Conservation (phyloP, 768 basidiomycete species). For the Boletus tylopilopsis region DNA sequence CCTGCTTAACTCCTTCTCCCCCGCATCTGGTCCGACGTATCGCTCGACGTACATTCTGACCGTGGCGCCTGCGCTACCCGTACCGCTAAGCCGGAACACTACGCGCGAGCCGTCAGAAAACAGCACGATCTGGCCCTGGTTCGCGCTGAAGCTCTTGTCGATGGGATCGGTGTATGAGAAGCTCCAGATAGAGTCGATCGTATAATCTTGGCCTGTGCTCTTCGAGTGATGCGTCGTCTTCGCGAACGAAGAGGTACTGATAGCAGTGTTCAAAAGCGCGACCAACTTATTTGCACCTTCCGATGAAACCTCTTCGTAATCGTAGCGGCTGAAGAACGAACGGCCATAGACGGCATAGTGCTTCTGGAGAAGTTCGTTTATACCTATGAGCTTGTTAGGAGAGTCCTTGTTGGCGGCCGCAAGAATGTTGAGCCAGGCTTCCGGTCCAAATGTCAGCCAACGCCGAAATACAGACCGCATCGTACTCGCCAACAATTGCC, state of each 20-base stretch:
- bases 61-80: conserved; percentile 94
- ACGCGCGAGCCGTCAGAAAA: conserved; percentile 92
- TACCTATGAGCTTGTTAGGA: conserved; percentile 73
- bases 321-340: conserved; percentile 98
- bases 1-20: conserved; percentile 64
- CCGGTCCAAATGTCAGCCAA: background rate
- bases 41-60: conserved; percentile 96
- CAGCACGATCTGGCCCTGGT: conserved; percentile 92
- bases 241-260: conserved; percentile 64
- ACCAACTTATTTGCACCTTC: conserved; percentile 88
- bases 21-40: conserved; percentile 70
- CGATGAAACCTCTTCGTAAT: conserved; percentile 96
- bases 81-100: conserved; percentile 94
- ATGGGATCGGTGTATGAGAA: conserved; percentile 99
- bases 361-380: conserved; percentile 84
- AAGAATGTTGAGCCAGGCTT: conserved; percentile 97
- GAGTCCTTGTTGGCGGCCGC: conserved; percentile 81
- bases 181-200: conserved; percentile 72
- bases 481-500: conserved; percentile 83
- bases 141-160: conserved; percentile 86
- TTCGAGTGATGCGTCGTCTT: conserved; percentile 64
- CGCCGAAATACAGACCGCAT: conserved; percentile 3
- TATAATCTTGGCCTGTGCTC: conserved; percentile 68
- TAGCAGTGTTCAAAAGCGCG: conserved; percentile 65
- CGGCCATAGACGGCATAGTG: conserved; percentile 95